A percentile compares a stretch with the other conserved stretches of the same genome.
Conservation (phyloP, 169 alveolate species). For the Cryptosporidium bovis region DNA sequence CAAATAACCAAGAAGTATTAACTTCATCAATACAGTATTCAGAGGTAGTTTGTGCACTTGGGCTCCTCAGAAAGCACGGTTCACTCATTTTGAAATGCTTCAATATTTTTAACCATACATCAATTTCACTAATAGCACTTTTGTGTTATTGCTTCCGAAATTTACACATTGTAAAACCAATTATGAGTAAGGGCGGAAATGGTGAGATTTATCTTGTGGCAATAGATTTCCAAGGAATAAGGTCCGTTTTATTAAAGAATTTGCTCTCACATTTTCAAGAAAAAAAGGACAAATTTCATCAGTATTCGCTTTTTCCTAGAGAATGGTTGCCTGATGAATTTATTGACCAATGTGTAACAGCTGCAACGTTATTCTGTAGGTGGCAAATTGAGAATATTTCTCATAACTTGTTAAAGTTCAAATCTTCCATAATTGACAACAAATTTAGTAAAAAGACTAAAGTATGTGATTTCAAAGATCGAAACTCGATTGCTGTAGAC, state of each 20-base stretch:
- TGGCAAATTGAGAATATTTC: constrained; percentile 75
- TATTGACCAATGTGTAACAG: constrained; percentile 79
- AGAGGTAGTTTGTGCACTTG: constrained; percentile 83
- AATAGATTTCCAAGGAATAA: constrained; percentile 81
- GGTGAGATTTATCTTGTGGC: constrained; percentile 82
- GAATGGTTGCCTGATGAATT: constrained; percentile 84
- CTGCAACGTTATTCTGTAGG: constrained; percentile 76
- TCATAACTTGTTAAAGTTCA: constrained; percentile 69
- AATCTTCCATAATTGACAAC: constrained; percentile 7
- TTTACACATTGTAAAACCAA: constrained; percentile 81
- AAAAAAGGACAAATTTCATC: constrained; percentile 66
- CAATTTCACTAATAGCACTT: constrained; percentile 80
- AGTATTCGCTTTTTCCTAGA: constrained; percentile 61
- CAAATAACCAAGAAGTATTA: constrained; percentile 81
- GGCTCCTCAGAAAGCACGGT: constrained; percentile 82
- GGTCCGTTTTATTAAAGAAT: constrained; percentile 80
- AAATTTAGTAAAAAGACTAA: constrained; percentile 2
- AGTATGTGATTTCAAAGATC: neutral
- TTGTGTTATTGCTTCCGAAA: constrained; percentile 80
- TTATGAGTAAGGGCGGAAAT: constrained; percentile 78
- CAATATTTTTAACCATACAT: constrained; percentile 79
- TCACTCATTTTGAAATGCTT: constrained; percentile 80
- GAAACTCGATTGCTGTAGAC: neutral
- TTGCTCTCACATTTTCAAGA: constrained; percentile 77
- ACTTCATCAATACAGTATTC: constrained; percentile 80